phyloP scores from a whole-genome alignment of 345 rosid species.

The Firmiana major region DNA sequence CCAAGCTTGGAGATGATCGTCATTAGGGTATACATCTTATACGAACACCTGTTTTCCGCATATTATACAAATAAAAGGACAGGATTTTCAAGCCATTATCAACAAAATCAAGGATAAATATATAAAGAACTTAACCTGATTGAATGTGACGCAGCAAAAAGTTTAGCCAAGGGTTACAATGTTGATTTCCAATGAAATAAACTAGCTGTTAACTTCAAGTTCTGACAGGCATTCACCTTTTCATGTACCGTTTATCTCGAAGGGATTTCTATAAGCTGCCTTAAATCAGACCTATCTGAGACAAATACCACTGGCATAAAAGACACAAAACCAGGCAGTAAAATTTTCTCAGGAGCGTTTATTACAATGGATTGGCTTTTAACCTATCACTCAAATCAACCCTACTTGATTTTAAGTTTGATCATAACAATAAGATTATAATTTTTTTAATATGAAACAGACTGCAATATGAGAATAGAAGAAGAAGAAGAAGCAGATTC shows the following conservation, averaged over 20 bases:
- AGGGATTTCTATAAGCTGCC: constrained; percentile 1
- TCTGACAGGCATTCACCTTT: not conserved
- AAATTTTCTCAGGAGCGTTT: constrained; percentile 1
- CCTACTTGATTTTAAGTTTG: too few species aligned
- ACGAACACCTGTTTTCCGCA: not conserved
- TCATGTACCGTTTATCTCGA: constrained; percentile 15
- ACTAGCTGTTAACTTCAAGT: not conserved
- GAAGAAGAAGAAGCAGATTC: too few species aligned
- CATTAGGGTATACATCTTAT: not conserved
- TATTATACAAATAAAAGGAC: not conserved
- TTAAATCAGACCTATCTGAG: not conserved
- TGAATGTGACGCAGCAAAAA: not conserved
- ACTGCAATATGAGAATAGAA: too few species aligned
- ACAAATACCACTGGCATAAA: not conserved
- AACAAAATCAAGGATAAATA: too few species aligned
- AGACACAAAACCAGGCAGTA: not conserved
- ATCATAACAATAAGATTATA: too few species aligned
- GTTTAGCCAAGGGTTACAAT: not conserved
- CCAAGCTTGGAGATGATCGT: not conserved
- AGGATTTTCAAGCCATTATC: not conserved
- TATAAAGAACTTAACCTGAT: too few species aligned
- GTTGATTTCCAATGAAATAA: not conserved
- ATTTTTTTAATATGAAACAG: too few species aligned
- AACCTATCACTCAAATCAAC: not conserved
- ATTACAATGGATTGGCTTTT: constrained; percentile 8